These are phyloP conservation scores for Talaromyces sp. DNA, from an alignment of 2,329 filamentous ascomycete species.

Conservation along the genomic window DNA sequence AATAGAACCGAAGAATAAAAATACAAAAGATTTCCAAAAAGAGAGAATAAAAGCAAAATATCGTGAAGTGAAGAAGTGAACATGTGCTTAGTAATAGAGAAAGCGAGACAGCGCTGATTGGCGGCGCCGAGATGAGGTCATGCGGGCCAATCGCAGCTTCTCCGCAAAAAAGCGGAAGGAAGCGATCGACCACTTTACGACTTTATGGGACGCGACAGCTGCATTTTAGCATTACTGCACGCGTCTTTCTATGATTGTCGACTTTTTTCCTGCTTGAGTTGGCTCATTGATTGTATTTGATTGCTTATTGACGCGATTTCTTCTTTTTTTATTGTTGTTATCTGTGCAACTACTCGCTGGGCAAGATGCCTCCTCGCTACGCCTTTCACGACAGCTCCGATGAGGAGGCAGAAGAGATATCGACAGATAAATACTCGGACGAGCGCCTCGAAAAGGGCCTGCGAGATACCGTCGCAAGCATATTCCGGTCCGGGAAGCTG, in stretches of 20 bases:
- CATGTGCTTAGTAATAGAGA: neutral
- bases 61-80: neutral
- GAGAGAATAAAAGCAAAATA: neutral
- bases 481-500: slow-evolving; percentile 33
- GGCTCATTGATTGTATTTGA: neutral
- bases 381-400: slow-evolving; percentile 27
- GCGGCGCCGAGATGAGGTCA: neutral
- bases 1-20: neutral
- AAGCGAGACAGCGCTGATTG: neutral
- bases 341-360: neutral
- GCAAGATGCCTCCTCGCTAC: slow-evolving; percentile 24
- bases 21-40: neutral
- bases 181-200: neutral
- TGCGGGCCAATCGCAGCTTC: neutral
- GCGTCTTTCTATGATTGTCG: neutral
- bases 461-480: slow-evolving; percentile 31
- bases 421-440: slow-evolving; percentile 22
- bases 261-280: neutral
- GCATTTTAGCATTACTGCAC: neutral
- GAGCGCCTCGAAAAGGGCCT: slow-evolving; percentile 30
- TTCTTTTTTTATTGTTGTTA: neutral
- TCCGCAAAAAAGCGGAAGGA: neutral
- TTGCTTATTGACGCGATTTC: neutral
- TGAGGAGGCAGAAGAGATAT: slow-evolving; percentile 18
- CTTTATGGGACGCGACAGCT: neutral